phyloP scores from a whole-genome alignment of 306 rosid genomes.

The Medicago lupulina region DNA sequence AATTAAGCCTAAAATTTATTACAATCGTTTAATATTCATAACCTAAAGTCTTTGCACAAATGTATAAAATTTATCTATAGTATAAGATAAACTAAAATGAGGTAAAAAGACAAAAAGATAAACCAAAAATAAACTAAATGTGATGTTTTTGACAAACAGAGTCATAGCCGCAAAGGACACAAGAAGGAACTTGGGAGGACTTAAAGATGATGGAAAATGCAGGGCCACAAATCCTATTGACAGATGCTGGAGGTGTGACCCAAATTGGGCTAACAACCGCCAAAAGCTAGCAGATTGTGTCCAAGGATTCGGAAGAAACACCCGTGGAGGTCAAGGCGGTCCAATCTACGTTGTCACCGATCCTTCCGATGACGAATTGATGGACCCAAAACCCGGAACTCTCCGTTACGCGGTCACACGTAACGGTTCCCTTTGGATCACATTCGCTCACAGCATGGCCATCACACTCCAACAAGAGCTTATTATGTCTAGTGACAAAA shows the following conservation, averaged over 20 bases:
- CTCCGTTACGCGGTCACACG: constrained; percentile 74
- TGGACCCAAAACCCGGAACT: constrained; percentile 64
- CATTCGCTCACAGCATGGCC: constrained; percentile 59
- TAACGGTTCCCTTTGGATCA: constrained; percentile 72
- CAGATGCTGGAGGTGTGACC: constrained; percentile 84
- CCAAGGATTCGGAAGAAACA: constrained; percentile 66
- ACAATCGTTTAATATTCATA: too few relatives aligned
- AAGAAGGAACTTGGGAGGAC: constrained; percentile 48
- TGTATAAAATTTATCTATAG: too few relatives aligned
- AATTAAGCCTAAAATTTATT: too few relatives aligned
- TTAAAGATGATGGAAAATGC: constrained; percentile 36
- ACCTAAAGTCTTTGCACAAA: too few relatives aligned
- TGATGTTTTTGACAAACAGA: neutral
- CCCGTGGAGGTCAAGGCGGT: constrained; percentile 70
- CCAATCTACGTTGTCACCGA: constrained; percentile 60
- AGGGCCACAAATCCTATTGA: constrained; percentile 77
- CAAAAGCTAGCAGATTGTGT: constrained; percentile 63
- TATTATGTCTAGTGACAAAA: constrained; percentile 61
- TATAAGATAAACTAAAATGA: neutral
- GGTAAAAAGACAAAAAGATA: neutral
- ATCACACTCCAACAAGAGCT: constrained; percentile 67
- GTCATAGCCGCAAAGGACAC: neutral
- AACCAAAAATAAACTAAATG: neutral
- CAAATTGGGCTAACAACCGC: constrained; percentile 66
- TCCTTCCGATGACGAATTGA: constrained; percentile 60